These are phyloP conservation scores for Podaxis sp. DNA, from an alignment of 768 basidiomycete species.

Conservation along the genomic window DNA sequence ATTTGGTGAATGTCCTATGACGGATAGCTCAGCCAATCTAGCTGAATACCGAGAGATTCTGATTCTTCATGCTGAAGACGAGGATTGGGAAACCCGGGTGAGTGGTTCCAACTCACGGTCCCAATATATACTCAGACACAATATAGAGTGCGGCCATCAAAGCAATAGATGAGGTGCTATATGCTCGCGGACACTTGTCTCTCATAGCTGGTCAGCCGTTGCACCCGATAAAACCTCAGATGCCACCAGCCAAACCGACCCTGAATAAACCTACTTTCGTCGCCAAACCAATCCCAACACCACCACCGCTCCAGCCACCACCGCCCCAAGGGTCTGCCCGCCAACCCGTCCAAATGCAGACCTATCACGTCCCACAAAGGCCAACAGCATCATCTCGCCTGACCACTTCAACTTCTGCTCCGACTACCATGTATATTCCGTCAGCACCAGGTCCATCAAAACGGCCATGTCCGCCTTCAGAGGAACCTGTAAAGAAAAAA, in stretches of 20 bases:
- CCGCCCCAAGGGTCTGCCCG: neutral
- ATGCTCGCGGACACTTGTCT: slow-evolving; percentile 47
- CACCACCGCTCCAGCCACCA: neutral
- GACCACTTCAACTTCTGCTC: neutral
- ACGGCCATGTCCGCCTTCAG: slow-evolving; percentile 24
- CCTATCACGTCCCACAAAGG: neutral
- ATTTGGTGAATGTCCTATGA: slow-evolving; percentile 55
- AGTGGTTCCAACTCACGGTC: slow-evolving; percentile 14
- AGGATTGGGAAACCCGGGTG: slow-evolving; percentile 64
- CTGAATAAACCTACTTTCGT: slow-evolving; percentile 12
- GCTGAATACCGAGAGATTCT: slow-evolving; percentile 68
- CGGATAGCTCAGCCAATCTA: slow-evolving; percentile 57
- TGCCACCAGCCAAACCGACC: slow-evolving; percentile 9
- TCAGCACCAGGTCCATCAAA: slow-evolving; percentile 25
- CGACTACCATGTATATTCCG: neutral
- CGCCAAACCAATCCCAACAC: neutral
- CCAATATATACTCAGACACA: slow-evolving; percentile 7
- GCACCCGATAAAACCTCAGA: slow-evolving; percentile 40
- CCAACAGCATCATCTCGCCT: neutral
- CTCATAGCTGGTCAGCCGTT: slow-evolving; percentile 65
- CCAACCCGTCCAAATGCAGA: neutral
- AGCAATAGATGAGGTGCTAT: slow-evolving; percentile 64
- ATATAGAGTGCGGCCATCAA: slow-evolving; percentile 57
- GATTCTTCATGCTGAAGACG: slow-evolving; percentile 57
- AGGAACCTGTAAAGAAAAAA: slow-evolving; percentile 33